Evolutionary conservation across 768 basidiomycete species (phyloP), one percentile per base, ranked within the genome.

Genomic region (Amyloporia xantha): DNA sequence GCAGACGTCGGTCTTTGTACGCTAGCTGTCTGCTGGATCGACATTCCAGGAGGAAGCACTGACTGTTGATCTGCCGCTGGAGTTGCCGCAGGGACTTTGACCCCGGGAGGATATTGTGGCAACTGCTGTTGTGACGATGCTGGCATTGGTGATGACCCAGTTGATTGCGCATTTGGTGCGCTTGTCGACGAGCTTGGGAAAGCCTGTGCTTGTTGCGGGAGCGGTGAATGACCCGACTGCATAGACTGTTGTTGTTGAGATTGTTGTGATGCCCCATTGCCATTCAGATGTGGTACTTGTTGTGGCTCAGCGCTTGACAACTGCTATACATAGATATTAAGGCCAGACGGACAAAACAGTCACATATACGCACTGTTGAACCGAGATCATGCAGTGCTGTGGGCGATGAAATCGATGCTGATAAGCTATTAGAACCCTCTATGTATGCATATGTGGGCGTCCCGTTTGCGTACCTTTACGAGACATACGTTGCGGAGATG

Each of bases 61-160:
- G 25, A 19, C 19, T 35, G 15, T 23, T 42, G 37, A 27, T 49
- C 51, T 38, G 50, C 45, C 54, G 47, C 40, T 6, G 26, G 48
- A 41, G 50, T 23, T 61, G 68, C 54, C 69, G 70, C 21, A 4
- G 73, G 68, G 3, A 73, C 71, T 56, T 81, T 83, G 58, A 85
- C 81, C 15, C 86, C 84, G 23, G 86, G 82, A 41, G 85, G 82
- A 66, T 80, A 82, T 49, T 79, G 78, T 2, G 77, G 78, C 41
- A 55, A 11, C 11, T 50, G 56, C 40, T 61, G 59, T 9, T 44
- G 56, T 44, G 59, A 58, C 12, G 40, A 53, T 59, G 65, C 48
- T 66, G 62, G 56, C 40, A 65, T 56, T 20, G 70, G 62, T 1
- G 68, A 64, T 23, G 71, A 53, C 33, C 59, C 52, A 36, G 48